These are phyloP conservation scores for Fusarium euwallaceae DNA, from an alignment of 2,329 filamentous ascomycete genomes.

Conservation along the genomic window DNA sequence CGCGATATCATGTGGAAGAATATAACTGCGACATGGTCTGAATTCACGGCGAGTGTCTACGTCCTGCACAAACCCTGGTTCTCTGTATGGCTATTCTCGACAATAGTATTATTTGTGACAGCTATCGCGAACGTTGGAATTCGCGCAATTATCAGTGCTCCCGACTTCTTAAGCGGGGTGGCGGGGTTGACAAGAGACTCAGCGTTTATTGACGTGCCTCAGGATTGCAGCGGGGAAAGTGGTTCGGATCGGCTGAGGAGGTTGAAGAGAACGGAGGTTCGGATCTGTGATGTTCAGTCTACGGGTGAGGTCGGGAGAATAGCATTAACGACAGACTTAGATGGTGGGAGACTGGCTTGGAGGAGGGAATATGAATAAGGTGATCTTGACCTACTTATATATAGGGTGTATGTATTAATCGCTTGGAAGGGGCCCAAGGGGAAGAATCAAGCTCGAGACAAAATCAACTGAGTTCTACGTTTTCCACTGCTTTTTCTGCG, in stretches of 20 bases:
- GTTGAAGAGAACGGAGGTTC: not conserved
- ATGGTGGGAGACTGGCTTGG: not conserved
- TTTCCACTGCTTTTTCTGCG: not conserved
- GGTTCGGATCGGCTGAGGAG: not conserved
- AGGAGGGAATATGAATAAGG: not conserved
- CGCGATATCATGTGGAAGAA: conserved; percentile 7
- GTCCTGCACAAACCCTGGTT: conserved; percentile 7
- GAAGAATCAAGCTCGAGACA: not conserved
- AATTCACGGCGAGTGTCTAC: conserved; percentile 12
- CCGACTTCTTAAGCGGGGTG: conserved; percentile 16
- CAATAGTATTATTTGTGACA: not conserved
- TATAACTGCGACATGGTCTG: not conserved
- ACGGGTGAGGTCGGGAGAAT: not conserved
- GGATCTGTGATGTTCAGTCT: conserved; percentile 10
- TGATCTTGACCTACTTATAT: too few relatives aligned
- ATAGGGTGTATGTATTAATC: too few relatives aligned
- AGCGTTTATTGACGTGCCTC: not conserved
- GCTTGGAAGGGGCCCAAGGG: not conserved
- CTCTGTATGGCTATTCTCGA: conserved; percentile 1
- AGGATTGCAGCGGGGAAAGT: conserved; percentile 4
- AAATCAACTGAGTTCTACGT: not conserved
- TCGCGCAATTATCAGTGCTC: conserved; percentile 3
- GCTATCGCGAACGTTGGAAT: not conserved
- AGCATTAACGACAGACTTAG: conserved; percentile 4
- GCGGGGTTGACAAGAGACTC: conserved; percentile 18